Evolutionary conservation across 2,329 filamentous ascomycete species (phyloP).

Genomic region (Neodidymelliopsis sp.): DNA sequence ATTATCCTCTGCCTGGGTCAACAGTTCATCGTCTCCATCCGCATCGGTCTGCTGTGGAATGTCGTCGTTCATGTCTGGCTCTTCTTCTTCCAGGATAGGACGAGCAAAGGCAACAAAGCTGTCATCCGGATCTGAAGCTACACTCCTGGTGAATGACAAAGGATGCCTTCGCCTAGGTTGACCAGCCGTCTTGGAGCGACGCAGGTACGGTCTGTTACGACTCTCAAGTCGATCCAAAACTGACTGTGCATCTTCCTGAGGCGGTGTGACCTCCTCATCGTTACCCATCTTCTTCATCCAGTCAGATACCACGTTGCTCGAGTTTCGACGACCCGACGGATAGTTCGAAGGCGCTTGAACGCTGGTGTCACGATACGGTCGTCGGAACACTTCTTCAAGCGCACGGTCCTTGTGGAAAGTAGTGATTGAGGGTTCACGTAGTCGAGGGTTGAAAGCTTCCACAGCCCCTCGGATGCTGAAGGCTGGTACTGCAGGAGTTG

Average conservation of each 20-base stretch:
- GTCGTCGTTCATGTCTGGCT: slow-evolving; percentile 51
- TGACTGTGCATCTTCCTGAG: slow-evolving; percentile 67
- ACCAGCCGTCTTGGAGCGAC: slow-evolving; percentile 57
- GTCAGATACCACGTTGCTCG: slow-evolving; percentile 80
- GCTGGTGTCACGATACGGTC: slow-evolving; percentile 68
- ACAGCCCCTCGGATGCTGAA: slow-evolving; percentile 49
- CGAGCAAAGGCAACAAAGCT: slow-evolving; percentile 38
- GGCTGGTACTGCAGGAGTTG: slow-evolving; percentile 58
- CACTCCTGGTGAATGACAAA: slow-evolving; percentile 61
- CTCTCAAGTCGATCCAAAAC: slow-evolving; percentile 66
- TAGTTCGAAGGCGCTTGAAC: slow-evolving; percentile 42
- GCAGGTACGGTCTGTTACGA: slow-evolving; percentile 59
- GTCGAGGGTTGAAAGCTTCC: slow-evolving; percentile 77
- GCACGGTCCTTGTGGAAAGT: slow-evolving; percentile 90
- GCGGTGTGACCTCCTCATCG: slow-evolving; percentile 68
- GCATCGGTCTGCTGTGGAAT: slow-evolving; percentile 74
- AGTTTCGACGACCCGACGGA: slow-evolving; percentile 69
- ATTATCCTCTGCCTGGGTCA: slow-evolving; percentile 72
- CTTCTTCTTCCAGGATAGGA: slow-evolving; percentile 56
- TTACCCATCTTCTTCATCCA: slow-evolving; percentile 81
- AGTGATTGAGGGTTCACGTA: slow-evolving; percentile 85
- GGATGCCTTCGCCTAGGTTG: slow-evolving; percentile 53
- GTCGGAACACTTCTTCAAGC: slow-evolving; percentile 87
- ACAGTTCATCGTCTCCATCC: slow-evolving; percentile 89
- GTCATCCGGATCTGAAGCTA: slow-evolving; percentile 64